These are phyloP conservation scores for Colletotrichum chrysophilum DNA, from an alignment of 2,329 filamentous ascomycete species.

Conservation along the genomic window DNA sequence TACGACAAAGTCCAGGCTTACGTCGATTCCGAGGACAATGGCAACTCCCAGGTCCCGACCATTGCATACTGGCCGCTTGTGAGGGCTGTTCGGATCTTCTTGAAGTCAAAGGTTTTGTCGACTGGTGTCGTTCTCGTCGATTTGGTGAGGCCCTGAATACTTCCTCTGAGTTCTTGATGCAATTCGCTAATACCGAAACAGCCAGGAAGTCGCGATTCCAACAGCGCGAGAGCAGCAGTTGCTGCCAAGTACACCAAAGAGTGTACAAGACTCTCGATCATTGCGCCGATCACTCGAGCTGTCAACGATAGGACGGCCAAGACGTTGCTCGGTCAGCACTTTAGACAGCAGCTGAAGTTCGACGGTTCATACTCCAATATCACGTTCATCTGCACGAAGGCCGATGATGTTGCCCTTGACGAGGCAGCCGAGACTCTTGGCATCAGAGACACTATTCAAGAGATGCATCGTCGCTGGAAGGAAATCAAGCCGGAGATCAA, in stretches of 20 bases:
- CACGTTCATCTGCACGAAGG: constrained; percentile 68
- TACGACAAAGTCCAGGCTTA: not conserved
- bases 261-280: constrained; percentile 65
- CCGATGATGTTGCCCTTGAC: constrained; percentile 57
- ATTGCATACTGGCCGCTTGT: constrained; percentile 55
- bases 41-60: not conserved
- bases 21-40: not conserved
- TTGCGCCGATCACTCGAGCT: constrained; percentile 65
- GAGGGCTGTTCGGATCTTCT: constrained; percentile 50
- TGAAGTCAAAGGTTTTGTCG: constrained; percentile 36
- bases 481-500: not conserved
- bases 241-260: constrained; percentile 64
- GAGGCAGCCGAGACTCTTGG: constrained; percentile 40
- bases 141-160: constrained; percentile 37
- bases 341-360: constrained; percentile 64
- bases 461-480: not conserved
- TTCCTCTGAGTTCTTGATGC: constrained; percentile 19
- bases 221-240: constrained; percentile 62
- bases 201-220: constrained; percentile 64
- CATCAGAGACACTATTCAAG: not conserved
- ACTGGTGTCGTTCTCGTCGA: constrained; percentile 46
- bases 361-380: constrained; percentile 59
- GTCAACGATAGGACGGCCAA: constrained; percentile 66
- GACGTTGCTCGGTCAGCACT: constrained; percentile 58
- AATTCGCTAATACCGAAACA: constrained; percentile 22